Conservation (phyloP, 2,329 filamentous ascomycete genomes). For the Aschersonia sp. region DNA sequence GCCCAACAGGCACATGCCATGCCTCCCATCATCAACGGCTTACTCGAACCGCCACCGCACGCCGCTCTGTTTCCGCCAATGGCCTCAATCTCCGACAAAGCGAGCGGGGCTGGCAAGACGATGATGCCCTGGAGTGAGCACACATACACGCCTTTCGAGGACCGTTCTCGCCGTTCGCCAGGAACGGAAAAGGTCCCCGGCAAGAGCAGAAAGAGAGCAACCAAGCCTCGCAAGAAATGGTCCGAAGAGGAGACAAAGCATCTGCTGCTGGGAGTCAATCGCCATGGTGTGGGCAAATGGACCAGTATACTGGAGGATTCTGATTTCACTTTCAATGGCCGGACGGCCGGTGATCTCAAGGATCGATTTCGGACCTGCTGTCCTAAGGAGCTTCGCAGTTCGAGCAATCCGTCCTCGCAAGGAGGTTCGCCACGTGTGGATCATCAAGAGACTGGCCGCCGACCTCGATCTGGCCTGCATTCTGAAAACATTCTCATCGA, state of each 20-base stretch:
- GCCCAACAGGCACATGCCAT: conserved; percentile 37
- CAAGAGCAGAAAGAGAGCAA: conserved; percentile 37
- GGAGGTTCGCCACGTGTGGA: conserved; percentile 9
- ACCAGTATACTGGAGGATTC: conserved; percentile 48
- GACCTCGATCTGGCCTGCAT: conserved; percentile 32
- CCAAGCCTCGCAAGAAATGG: conserved; percentile 48
- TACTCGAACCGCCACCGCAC: conserved; percentile 47
- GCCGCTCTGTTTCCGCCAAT: conserved; percentile 51
- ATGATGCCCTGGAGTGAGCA: conserved; percentile 26
- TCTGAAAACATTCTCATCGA: conserved; percentile 43
- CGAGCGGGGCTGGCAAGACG: conserved; percentile 26
- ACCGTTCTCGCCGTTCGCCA: conserved; percentile 9
- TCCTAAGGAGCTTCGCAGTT: conserved; percentile 41
- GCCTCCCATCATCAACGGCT: conserved; percentile 51
- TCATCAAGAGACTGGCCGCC: conserved; percentile 17
- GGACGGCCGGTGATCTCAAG: conserved; percentile 49
- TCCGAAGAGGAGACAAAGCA: conserved; percentile 51
- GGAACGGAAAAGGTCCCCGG: conserved; percentile 15
- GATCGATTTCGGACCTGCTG: conserved; percentile 54
- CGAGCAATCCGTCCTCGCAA: conserved; percentile 14
- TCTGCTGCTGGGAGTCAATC: conserved; percentile 44
- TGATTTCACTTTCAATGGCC: conserved; percentile 44
- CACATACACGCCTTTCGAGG: conserved; percentile 11
- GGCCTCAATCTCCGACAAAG: conserved; percentile 38
- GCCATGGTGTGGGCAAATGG: conserved; percentile 52